A percentile compares a stretch with the other conserved stretches of the same genome.
Conservation (phyloP, 2,329 filamentous ascomycete genomes). For the Ophiostoma montium region DNA sequence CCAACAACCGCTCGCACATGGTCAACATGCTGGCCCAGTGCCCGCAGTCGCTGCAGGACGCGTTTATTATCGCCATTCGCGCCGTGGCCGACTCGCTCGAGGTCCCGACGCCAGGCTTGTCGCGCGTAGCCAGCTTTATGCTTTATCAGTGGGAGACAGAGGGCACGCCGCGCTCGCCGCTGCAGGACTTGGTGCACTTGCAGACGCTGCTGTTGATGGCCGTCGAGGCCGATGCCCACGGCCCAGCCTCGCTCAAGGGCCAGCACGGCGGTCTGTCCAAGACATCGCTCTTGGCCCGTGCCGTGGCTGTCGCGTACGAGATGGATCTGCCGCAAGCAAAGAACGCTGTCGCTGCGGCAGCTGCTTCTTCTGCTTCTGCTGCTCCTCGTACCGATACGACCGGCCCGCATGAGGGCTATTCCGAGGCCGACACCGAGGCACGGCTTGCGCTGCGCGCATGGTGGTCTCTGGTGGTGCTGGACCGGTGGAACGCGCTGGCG, state of each 20-base stretch:
- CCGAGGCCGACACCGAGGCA: constrained; percentile 38
- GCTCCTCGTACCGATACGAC: constrained; percentile 30
- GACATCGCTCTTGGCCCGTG: constrained; percentile 45
- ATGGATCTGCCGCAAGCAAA: constrained; percentile 43
- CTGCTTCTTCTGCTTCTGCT: constrained; percentile 34
- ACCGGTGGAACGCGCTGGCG: constrained; percentile 59
- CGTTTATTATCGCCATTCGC: constrained; percentile 50
- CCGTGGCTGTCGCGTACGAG: constrained; percentile 50
- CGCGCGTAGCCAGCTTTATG: constrained; percentile 30
- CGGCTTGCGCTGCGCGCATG: constrained; percentile 50
- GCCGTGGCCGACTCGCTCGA: constrained; percentile 41
- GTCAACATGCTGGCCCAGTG: constrained; percentile 42
- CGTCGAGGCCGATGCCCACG: constrained; percentile 48
- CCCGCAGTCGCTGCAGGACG: constrained; percentile 42
- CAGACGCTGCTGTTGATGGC: constrained; percentile 53
- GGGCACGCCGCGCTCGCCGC: constrained; percentile 22
- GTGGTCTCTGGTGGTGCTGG: constrained; percentile 59
- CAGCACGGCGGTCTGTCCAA: constrained; percentile 32
- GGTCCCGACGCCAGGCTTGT: constrained; percentile 13
- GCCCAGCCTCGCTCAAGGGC: constrained; percentile 27
- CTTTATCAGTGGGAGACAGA: constrained; percentile 38
- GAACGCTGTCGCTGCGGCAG: constrained; percentile 24
- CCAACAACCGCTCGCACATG: constrained; percentile 40
- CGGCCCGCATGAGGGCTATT: constrained; percentile 27
- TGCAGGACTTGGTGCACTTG: constrained; percentile 42